phyloP scores from a whole-genome alignment of 75 land plant species.

The Sequoia sempervirens region DNA sequence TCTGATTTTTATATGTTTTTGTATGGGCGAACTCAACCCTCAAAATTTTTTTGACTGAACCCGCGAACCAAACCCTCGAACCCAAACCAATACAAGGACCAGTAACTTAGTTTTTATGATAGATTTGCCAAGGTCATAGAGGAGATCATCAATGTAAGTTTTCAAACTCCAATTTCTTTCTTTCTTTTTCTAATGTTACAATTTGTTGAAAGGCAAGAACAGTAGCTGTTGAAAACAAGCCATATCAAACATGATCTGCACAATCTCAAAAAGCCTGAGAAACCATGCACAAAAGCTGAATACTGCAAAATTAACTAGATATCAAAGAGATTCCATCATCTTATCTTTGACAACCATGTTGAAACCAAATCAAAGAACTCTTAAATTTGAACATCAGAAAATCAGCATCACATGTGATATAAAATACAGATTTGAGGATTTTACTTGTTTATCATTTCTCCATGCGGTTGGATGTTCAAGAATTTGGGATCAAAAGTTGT shows the following conservation, averaged over 20 bases:
- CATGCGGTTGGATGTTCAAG: neutral
- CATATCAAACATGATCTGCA: neutral
- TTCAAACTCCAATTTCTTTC: too few relatives aligned
- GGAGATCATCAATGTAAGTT: too few relatives aligned
- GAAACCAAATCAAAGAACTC: neutral
- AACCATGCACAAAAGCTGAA: neutral
- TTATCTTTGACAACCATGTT: neutral
- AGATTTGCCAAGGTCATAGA: too few relatives aligned
- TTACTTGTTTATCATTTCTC: neutral
- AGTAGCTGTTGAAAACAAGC: neutral
- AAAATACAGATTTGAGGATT: neutral
- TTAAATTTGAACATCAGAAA: neutral
- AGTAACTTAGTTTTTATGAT: too few relatives aligned
- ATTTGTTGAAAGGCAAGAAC: too few relatives aligned
- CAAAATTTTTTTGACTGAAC: too few relatives aligned
- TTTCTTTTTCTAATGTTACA: too few relatives aligned
- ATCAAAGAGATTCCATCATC: neutral
- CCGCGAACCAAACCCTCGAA: too few relatives aligned
- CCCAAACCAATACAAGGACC: too few relatives aligned
- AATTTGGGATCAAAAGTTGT: neutral
- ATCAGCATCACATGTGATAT: neutral
- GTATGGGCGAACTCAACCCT: too few relatives aligned
- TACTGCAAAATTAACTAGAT: neutral
- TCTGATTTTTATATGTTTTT: too few relatives aligned
- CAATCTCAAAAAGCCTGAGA: neutral